Conservation (phyloP, 2,329 filamentous ascomycete species). For the Talaromyces sp. region DNA sequence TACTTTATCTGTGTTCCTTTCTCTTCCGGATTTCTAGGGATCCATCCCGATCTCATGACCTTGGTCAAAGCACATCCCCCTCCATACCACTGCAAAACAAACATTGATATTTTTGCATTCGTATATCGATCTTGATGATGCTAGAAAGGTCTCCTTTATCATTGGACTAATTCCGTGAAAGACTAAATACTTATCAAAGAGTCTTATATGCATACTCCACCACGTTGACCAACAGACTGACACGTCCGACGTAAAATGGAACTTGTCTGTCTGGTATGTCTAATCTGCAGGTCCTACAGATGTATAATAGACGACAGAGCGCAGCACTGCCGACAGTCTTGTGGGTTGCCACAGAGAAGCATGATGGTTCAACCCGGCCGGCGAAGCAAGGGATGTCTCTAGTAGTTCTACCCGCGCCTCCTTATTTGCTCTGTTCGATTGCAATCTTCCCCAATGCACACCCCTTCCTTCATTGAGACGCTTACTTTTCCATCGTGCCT, state of each 20-base stretch:
- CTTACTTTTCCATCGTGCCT: not conserved
- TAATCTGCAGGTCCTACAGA: not conserved
- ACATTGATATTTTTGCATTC: not conserved
- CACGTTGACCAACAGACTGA: constrained; percentile 6
- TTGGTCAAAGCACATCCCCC: constrained; percentile 3
- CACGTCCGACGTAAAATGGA: constrained; percentile 4
- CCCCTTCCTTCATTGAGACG: constrained; percentile 20
- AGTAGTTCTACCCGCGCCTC: constrained; percentile 32
- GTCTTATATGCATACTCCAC: not conserved
- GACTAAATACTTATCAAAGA: not conserved
- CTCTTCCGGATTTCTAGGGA: not conserved
- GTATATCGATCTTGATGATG: not conserved
- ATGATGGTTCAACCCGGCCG: constrained; percentile 25
- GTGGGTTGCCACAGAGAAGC: constrained; percentile 25
- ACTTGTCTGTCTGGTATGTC: constrained; percentile 15
- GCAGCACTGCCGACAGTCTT: constrained; percentile 8
- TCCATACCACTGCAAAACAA: not conserved
- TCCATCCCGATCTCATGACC: constrained; percentile 2
- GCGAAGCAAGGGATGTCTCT: constrained; percentile 31
- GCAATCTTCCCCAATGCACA: constrained; percentile 8
- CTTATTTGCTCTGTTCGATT: constrained; percentile 23
- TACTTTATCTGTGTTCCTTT: not conserved
- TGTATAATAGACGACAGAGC: not conserved
- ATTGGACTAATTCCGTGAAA: no score
- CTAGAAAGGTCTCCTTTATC: no score